Percentiles rank a stretch among this genome's conserved stretches.
phyloP scores from a whole-genome alignment of 139 green algal species.

The Marvania coccoides region DNA sequence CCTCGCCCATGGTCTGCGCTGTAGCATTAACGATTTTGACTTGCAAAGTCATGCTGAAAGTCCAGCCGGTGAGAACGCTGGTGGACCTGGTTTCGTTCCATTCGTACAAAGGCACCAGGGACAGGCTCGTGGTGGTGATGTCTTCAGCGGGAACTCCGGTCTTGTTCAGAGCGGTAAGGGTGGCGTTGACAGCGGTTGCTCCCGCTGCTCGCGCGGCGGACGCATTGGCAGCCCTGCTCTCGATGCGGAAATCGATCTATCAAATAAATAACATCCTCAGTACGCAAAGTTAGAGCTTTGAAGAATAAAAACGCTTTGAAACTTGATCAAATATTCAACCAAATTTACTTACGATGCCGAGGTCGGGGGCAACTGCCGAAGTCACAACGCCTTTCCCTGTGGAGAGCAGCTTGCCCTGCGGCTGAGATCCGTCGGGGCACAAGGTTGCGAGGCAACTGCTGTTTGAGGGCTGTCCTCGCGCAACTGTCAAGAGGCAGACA shows the following conservation, averaged over 20 bases:
- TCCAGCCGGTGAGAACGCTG: neutral
- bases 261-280: too few relatives aligned
- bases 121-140: neutral
- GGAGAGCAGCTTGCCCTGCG: neutral
- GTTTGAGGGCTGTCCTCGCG: too few relatives aligned
- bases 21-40: neutral
- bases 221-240: neutral
- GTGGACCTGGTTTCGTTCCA: neutral
- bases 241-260: neutral
- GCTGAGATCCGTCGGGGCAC: neutral
- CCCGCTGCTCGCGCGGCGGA: neutral
- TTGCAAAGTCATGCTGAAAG: neutral
- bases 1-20: neutral
- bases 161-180: neutral
- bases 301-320: too few relatives aligned
- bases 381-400: neutral
- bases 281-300: too few relatives aligned
- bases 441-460: too few relatives aligned
- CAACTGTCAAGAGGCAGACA: too few relatives aligned
- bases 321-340: too few relatives aligned
- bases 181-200: neutral
- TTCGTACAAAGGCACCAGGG: neutral
- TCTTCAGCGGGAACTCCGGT: neutral
- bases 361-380: neutral
- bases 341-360: neutral